Evolutionary conservation across 305 asterid species (phyloP).

Genomic region (Fraxinus sp.): DNA sequence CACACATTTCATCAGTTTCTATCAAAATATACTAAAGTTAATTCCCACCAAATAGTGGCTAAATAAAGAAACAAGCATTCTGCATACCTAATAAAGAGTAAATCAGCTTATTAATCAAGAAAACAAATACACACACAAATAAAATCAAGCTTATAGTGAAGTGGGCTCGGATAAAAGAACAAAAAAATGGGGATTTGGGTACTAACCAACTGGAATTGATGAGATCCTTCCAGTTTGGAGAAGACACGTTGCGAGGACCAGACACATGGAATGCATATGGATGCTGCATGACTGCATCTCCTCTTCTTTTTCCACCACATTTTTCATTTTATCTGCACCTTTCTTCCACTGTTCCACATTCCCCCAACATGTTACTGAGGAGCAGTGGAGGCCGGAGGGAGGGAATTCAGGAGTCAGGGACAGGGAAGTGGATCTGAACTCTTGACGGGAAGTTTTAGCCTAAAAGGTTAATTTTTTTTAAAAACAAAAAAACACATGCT

Average conservation of each 20-base stretch:
- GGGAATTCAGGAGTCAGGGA: too few relatives aligned
- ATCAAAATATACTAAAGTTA: too few relatives aligned
- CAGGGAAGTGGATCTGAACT: too few relatives aligned
- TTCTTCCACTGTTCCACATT: slow-evolving; percentile 49
- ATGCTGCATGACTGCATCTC: slow-evolving; percentile 50
- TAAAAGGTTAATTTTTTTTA: too few relatives aligned
- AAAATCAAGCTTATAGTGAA: neutral
- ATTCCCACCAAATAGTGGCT: too few relatives aligned
- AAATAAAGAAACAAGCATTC: neutral
- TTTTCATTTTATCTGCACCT: slow-evolving; percentile 41
- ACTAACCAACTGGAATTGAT: slow-evolving; percentile 83
- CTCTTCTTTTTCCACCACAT: slow-evolving; percentile 27
- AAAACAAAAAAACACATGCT: too few relatives aligned
- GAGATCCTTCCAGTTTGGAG: slow-evolving; percentile 87
- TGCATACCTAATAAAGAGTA: neutral
- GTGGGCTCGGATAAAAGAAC: neutral
- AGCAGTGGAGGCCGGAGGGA: too few relatives aligned
- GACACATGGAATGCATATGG: slow-evolving; percentile 92
- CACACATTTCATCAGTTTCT: too few relatives aligned
- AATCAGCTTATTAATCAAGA: neutral
- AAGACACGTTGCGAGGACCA: slow-evolving; percentile 87
- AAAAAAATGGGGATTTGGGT: neutral
- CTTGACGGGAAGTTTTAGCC: too few relatives aligned
- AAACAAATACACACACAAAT: too few relatives aligned
- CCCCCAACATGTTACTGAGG: neutral